Percentiles rank a stretch among this genome's conserved stretches.
These are phyloP conservation scores for Cytospora schulzeri DNA, from an alignment of 2,329 filamentous ascomycete species.

Conservation along the genomic window DNA sequence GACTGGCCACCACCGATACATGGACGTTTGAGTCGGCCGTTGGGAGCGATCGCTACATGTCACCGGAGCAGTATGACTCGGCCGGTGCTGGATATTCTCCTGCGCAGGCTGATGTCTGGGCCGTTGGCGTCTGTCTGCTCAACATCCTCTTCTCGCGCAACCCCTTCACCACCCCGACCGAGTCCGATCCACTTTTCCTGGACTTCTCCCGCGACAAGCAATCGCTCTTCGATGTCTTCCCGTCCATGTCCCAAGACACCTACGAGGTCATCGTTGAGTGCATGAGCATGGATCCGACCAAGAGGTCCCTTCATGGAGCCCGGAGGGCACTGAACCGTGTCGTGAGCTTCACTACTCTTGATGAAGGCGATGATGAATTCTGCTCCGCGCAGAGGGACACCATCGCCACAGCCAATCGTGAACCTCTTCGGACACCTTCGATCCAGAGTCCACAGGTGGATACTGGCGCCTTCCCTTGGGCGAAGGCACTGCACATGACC, in stretches of 20 bases:
- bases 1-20: conserved; percentile 82
- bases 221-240: conserved; percentile 96
- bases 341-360: conserved; percentile 89
- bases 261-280: conserved; percentile 91
- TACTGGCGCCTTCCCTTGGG: conserved; percentile 89
- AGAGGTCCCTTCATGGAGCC: conserved; percentile 78
- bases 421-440: conserved; percentile 93
- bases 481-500: conserved; percentile 80
- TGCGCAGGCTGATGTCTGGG: conserved; percentile 93
- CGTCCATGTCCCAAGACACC: conserved; percentile 97
- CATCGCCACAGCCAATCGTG: conserved; percentile 83
- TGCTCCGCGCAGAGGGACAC: conserved; percentile 78
- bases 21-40: conserved; percentile 94
- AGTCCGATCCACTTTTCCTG: conserved; percentile 88
- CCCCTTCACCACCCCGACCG: conserved; percentile 87
- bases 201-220: conserved; percentile 94
- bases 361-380: conserved; percentile 91
- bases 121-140: conserved; percentile 92
- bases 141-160: conserved; percentile 98
- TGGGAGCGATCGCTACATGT: conserved; percentile 98
- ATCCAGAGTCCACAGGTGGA: conserved; percentile 85
- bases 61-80: conserved; percentile 95
- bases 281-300: conserved; percentile 86
- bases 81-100: conserved; percentile 86
- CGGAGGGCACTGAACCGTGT: conserved; percentile 78